Base-by-base conservation (phyloP, 176 grass and related monocot species). In the Oryza meridionalis region DNA sequence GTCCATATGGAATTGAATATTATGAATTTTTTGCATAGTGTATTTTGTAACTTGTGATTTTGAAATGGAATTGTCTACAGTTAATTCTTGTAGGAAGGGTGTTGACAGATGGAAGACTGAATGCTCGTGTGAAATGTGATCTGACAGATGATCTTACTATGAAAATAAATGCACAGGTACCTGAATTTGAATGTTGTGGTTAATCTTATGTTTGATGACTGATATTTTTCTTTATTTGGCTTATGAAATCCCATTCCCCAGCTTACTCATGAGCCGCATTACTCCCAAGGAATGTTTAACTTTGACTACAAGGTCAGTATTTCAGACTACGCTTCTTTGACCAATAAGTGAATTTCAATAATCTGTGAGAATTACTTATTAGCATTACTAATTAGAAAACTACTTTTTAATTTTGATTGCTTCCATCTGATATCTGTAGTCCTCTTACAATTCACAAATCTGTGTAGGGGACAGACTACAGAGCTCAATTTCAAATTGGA, bases 221-320 rank as follows among this genome's bases (percentile, higher is more conserved):
- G 15, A 4, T 53, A 9, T 64, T 68, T 25, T 21, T 1, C 5
- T 14, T 90, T 50, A 13, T 79, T 73, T 25, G 43, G 51, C 75
- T 87, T 42, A 75, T 77, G 7, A 17, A 77, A 74, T 44, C 61
- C 21, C 70, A 47, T 85, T 86, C 73, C 37, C 6, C 89, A 99
- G 96, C 96, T 99, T 83, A 99, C 96, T 37, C 84, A 95, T 79
- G 96, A 99, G 86, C 89, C 93, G 9, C 96, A 98, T 92, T 95
- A 85, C 65, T 98, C 96, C 61, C 96, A 98, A 90, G 96, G 93
- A 73, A 98, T 98, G 96, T 98, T 98, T 86, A 95, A 98, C 89
- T 96, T 98, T 35, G 96, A 98, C 87, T 98, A 98, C 91, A 98
- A 98, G 91, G 96, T 94, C 37, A 75, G 77, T 86, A 40, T 82